Conservation (phyloP, 129 eudicot species). For the Saussurea involucrata region DNA sequence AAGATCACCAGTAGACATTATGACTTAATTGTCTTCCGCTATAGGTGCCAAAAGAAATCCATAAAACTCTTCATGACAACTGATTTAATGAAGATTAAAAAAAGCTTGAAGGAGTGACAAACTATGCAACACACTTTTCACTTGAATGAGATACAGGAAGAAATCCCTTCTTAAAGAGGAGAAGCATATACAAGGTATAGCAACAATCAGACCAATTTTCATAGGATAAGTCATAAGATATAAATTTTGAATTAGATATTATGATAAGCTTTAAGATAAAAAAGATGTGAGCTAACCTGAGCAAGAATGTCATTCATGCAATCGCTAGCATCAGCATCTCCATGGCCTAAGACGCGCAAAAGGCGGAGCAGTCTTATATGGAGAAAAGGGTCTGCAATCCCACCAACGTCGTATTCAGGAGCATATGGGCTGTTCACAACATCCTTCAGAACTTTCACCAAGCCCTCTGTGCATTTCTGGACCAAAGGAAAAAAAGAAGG, state of each 20-base stretch:
- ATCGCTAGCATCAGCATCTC: constrained; percentile 96
- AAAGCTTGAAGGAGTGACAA: background rate
- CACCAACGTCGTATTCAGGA: constrained; percentile 88
- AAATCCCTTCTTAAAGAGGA: background rate
- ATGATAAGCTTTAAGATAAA: constrained; percentile 7
- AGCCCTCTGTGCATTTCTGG: constrained; percentile 83
- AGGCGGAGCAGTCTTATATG: constrained; percentile 82
- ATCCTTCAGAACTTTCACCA: constrained; percentile 85
- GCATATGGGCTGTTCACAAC: constrained; percentile 93
- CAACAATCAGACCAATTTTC: background rate
- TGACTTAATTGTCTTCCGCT: background rate
- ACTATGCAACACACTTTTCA: background rate
- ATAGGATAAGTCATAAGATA: background rate
- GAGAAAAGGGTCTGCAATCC: constrained; percentile 94
- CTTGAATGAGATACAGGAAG: background rate
- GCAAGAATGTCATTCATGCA: constrained; percentile 98
- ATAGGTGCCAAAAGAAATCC: constrained; percentile 3
- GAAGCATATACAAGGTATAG: background rate
- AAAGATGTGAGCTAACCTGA: constrained; percentile 55
- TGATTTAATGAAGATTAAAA: background rate
- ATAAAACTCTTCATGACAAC: background rate
- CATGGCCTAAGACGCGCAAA: constrained; percentile 81
- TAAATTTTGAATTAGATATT: background rate
- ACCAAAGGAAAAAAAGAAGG: constrained; percentile 21
- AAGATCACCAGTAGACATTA: constrained; percentile 14